These are phyloP conservation scores for Hysterangium stoloniferum DNA, from an alignment of 768 basidiomycete species.

Conservation along the genomic window DNA sequence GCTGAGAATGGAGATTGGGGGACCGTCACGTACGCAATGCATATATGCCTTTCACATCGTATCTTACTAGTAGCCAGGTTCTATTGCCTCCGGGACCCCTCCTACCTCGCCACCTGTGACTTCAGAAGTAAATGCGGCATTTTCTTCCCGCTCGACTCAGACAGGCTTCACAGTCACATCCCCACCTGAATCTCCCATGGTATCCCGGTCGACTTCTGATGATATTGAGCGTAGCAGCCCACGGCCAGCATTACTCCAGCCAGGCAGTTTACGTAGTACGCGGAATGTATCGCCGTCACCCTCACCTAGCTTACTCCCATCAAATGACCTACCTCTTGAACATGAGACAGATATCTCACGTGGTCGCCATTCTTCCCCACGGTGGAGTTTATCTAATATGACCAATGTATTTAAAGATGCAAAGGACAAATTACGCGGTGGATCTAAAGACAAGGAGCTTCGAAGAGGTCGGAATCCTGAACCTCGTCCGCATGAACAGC, in stretches of 20 bases:
- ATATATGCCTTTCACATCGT: slow-evolving; percentile 11
- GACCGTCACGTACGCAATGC: slow-evolving; percentile 15
- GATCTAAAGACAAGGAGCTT: slow-evolving; percentile 1
- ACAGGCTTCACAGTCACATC: neutral
- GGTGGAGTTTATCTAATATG: slow-evolving; percentile 34
- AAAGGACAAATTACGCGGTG: slow-evolving; percentile 1
- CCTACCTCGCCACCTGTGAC: slow-evolving; percentile 15
- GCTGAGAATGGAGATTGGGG: slow-evolving; percentile 24
- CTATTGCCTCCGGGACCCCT: slow-evolving; percentile 16
- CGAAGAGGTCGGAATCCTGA: slow-evolving; percentile 5
- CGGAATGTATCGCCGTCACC: slow-evolving; percentile 24
- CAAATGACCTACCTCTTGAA: slow-evolving; percentile 13
- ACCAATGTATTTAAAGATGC: slow-evolving; percentile 34
- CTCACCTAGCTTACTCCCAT: slow-evolving; percentile 21
- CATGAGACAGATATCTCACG: neutral
- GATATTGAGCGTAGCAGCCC: neutral
- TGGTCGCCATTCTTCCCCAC: slow-evolving; percentile 4
- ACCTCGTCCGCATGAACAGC: neutral
- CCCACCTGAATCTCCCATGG: neutral
- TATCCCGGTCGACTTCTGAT: slow-evolving; percentile 7
- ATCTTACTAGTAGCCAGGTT: slow-evolving; percentile 21
- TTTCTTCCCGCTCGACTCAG: slow-evolving; percentile 2
- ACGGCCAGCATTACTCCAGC: neutral
- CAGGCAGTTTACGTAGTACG: neutral
- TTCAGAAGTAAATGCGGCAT: slow-evolving; percentile 15